Evolutionary conservation across 352 stramenopile genomes (phyloP), one percentile per base, ranked within the genome.

Genomic region (Phytophthora pisi): DNA sequence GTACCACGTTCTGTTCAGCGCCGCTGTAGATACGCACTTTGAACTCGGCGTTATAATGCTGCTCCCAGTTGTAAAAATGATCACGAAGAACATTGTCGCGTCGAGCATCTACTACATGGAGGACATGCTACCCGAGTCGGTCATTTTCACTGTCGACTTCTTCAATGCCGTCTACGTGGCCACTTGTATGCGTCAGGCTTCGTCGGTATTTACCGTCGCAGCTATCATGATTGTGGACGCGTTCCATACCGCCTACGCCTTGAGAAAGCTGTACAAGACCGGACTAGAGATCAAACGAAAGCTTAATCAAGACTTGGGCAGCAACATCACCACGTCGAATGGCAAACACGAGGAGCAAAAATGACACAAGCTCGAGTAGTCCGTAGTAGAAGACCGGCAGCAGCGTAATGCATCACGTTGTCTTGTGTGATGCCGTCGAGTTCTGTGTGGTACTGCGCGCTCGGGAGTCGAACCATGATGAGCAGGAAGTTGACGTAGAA

Each of bases 111-210:
- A 34, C 16, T 46, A 62, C 56, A 67, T 67, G 57, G 57, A 72
- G 26, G 70, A 81, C 46, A 51, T 61, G 34, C 72, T 79, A 38
- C 67, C 78, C 1, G 67, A 86, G 51, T 64, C 67, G 1, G 60
- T 84, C 9, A 75, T 81, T 15, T 80, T 86, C 63, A 82, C 81
- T 2, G 67, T 79, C 15, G 70, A 86, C 26, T 59, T 82, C 43
- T 86, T 82, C 59, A 74, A 86, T 56, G 36, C 74, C 24, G 40
- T 87, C 1, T 87, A 70, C 31, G 54, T 86, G 42, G 45, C 57
- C 5, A 58, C 51, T n/a, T 71, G 45, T 10, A 71, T 71, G 64
- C 64, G 66, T 26, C 34, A 43, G 5, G 13, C 51, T 8, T 66
- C 57, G 1, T 58, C 57, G 11, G 57, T 11, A 4, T 40, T 40